Evolutionary conservation across 345 rosid genomes (phyloP).

Genomic region (Melaleuca alternifolia): DNA sequence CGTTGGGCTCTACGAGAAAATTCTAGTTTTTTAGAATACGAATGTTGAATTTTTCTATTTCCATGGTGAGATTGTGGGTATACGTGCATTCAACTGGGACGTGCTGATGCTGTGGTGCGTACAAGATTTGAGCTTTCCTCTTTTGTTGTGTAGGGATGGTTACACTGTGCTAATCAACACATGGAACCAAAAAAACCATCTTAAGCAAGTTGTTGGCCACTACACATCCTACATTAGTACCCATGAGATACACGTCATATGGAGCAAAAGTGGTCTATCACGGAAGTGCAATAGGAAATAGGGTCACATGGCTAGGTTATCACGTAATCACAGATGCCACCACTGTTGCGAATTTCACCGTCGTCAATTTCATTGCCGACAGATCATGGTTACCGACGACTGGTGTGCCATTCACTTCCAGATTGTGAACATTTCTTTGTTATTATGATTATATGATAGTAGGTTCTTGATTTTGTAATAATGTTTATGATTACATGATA

Average conservation of each 20-base stretch:
- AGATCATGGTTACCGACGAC: slow-evolving; percentile 49
- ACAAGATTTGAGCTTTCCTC: neutral
- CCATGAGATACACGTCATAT: too few relatives aligned
- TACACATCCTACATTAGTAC: too few relatives aligned
- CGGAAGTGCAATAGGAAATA: slow-evolving; percentile 29
- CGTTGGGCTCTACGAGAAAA: neutral
- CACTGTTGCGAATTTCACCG: slow-evolving; percentile 9
- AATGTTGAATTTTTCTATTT: neutral
- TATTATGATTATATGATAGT: neutral
- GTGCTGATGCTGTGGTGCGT: neutral
- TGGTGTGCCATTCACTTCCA: slow-evolving; percentile 44
- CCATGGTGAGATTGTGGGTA: neutral
- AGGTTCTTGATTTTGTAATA: neutral
- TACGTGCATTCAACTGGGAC: neutral
- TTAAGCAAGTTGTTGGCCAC: too few relatives aligned
- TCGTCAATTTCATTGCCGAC: slow-evolving; percentile 18
- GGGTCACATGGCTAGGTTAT: slow-evolving; percentile 67
- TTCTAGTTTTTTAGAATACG: neutral
- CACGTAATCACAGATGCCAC: slow-evolving; percentile 35
- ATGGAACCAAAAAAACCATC: too few relatives aligned
- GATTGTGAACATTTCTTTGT: slow-evolving; percentile 20
- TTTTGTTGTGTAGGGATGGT: too few relatives aligned
- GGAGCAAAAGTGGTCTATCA: too few relatives aligned
- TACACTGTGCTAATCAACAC: too few relatives aligned
- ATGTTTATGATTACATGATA: too few relatives aligned